These are phyloP conservation scores for Colletotrichum sp. DNA, from an alignment of 2,329 filamentous ascomycete genomes.

Conservation along the genomic window DNA sequence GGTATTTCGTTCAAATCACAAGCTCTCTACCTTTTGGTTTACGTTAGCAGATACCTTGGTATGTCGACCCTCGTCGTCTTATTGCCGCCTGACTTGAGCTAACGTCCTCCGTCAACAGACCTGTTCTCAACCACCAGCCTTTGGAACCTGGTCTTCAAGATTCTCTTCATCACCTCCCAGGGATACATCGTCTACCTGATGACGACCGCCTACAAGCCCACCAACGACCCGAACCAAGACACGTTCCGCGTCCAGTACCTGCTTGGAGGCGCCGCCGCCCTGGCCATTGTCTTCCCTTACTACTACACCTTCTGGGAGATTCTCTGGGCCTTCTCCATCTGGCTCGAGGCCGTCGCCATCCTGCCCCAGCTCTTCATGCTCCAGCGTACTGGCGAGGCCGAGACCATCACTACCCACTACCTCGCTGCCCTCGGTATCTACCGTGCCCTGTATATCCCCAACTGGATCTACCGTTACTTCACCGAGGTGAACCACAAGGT, in stretches of 20 bases:
- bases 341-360: constrained; percentile 96
- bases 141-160: constrained; percentile 96
- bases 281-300: constrained; percentile 85
- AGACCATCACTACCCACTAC: constrained; percentile 99
- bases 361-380: constrained; percentile 98
- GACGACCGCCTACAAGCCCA: constrained; percentile 96
- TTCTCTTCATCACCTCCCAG: constrained; percentile 89
- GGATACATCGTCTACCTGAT: constrained; percentile 97
- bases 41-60: constrained; percentile 91
- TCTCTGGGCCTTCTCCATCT: constrained; percentile 97
- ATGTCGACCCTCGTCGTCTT: constrained; percentile 25
- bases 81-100: neutral
- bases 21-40: constrained; percentile 91
- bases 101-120: constrained; percentile 55
- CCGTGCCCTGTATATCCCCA: constrained; percentile 94
- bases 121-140: constrained; percentile 82
- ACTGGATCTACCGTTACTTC: constrained; percentile 94
- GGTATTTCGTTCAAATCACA: constrained; percentile 99
- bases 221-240: constrained; percentile 94
- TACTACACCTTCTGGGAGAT: constrained; percentile 85
- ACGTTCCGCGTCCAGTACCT: constrained; percentile 98
- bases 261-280: constrained; percentile 76
- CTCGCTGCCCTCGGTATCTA: constrained; percentile 92
- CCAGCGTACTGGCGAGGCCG: constrained; percentile 94
- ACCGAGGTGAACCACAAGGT: constrained; percentile 72